These are phyloP conservation scores for Lupinus albus DNA, from an alignment of 306 rosid genomes.

Conservation along the genomic window DNA sequence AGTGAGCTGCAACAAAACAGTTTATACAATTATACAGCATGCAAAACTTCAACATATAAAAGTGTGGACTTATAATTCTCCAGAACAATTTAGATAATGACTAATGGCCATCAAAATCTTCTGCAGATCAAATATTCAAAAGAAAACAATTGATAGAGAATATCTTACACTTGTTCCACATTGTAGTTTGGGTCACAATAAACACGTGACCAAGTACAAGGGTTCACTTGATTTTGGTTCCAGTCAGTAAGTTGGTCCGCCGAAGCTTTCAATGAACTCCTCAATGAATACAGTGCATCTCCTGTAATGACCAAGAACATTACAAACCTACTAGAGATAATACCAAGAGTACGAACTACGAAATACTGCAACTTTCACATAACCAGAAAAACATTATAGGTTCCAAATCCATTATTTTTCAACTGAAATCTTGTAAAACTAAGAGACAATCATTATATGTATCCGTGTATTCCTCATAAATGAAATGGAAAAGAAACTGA, in stretches of 20 bases:
- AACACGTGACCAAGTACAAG: constrained; percentile 94
- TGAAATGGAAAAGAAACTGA: constrained; percentile 12
- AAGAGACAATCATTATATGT: not conserved
- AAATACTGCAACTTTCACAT: constrained; percentile 28
- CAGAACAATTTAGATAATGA: constrained; percentile 25
- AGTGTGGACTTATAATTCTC: constrained; percentile 24
- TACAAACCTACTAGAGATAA: constrained; percentile 35
- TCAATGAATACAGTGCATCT: constrained; percentile 76
- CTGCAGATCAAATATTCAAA: constrained; percentile 34
- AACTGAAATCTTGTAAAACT: constrained; percentile 20
- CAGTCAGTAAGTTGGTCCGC: constrained; percentile 74
- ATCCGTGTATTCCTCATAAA: constrained; percentile 14
- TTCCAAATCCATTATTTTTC: constrained; percentile 14
- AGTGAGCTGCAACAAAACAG: constrained; percentile 67
- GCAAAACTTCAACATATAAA: constrained; percentile 18
- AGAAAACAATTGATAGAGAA: constrained; percentile 28
- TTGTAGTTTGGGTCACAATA: constrained; percentile 54
- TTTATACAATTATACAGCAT: constrained; percentile 37
- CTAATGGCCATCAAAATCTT: not conserved
- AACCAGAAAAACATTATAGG: constrained; percentile 14
- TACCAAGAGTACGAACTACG: constrained; percentile 11
- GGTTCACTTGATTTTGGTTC: constrained; percentile 86
- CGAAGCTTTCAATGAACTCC: constrained; percentile 62
- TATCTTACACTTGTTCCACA: constrained; percentile 79
- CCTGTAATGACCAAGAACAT: constrained; percentile 58